Percentiles rank a stretch among this genome's conserved stretches.
phyloP scores from a whole-genome alignment of 805 yeast species.

The Jamesozyma hellenica region DNA sequence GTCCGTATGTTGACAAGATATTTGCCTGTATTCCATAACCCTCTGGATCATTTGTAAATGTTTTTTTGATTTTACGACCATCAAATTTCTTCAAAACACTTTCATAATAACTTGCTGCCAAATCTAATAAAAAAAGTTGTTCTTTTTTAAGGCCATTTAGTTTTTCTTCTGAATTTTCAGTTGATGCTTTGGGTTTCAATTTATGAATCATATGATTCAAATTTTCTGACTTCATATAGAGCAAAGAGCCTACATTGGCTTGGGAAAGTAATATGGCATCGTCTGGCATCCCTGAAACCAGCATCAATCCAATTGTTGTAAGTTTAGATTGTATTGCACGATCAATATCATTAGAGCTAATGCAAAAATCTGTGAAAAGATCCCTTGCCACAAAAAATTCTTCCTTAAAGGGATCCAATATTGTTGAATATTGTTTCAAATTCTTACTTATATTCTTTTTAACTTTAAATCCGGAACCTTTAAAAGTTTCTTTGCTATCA shows the following conservation, averaged over 20 bases:
- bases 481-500: neutral
- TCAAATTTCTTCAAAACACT: slow-evolving; percentile 24
- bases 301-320: slow-evolving; percentile 55
- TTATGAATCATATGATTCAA: slow-evolving; percentile 31
- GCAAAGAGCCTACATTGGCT: slow-evolving; percentile 55
- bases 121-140: slow-evolving; percentile 20
- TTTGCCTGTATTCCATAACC: slow-evolving; percentile 45
- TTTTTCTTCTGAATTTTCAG: too few relatives aligned
- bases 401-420: slow-evolving; percentile 58
- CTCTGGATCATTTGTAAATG: slow-evolving; percentile 23
- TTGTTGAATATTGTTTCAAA: slow-evolving; percentile 29
- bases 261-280: slow-evolving; percentile 50
- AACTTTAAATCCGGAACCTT: slow-evolving; percentile 5
- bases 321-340: slow-evolving; percentile 48
- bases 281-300: slow-evolving; percentile 48
- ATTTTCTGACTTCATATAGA: slow-evolving; percentile 53
- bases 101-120: slow-evolving; percentile 34
- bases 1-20: slow-evolving; percentile 68
- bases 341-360: slow-evolving; percentile 49
- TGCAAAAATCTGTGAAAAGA: slow-evolving; percentile 52
- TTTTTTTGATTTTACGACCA: slow-evolving; percentile 1
- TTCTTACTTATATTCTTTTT: neutral
- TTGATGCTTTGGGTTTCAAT: too few relatives aligned
- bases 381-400: slow-evolving; percentile 69
- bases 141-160: slow-evolving; percentile 11